Base-by-base conservation (phyloP, 345 rosid genomes). In the Iberis pinnata region DNA sequence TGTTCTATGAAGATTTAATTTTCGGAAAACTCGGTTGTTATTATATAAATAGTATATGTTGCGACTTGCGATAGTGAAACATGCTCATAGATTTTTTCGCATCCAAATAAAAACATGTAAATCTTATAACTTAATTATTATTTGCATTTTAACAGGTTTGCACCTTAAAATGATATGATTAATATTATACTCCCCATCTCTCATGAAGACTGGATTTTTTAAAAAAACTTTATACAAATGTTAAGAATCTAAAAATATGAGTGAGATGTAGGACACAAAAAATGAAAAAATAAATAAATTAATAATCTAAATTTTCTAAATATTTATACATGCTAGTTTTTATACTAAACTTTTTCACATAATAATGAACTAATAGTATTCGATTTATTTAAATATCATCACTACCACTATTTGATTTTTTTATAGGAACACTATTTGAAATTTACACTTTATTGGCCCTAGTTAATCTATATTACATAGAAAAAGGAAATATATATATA, bases 21-120 rank as follows among this genome's bases (percentile, higher is more conserved):
- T 32, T 8, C 3, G 10, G 2, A 36, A 12, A 16, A 16, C 1
- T 45, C 12, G 15, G 11, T 47, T 36, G 3, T 37, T 59, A 4
- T 8, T 18, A 29, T 29, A 7, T 29, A 0, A 29, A 3, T 29
- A 29, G 33, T 29, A 24, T 48, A 26, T 27, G 31, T 26, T 60
- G 49, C 18, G 41, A 13, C 31, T 26, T 60, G 49, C 18, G 41
- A 13, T 41, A 20, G 20, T 39, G 39, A 59, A 26, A 9, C 50
- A 48, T n/a, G 9, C 51, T 52, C 43, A 44, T 54, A 39, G 11
- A 53, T 31, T 27, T 9, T 6, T 7, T 2, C 8, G 13, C 9
- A 13, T 8, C 11, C 0, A 24, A 46, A 15, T 40, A 25, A 1
- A 14, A 14, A 15, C 19, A 16, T 26, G 4, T 4, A 13, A 8